A percentile compares a stretch with the other conserved stretches of the same genome.
Conservation (phyloP, 352 stramenopile species). For the Globisporangium cederbergense region DNA sequence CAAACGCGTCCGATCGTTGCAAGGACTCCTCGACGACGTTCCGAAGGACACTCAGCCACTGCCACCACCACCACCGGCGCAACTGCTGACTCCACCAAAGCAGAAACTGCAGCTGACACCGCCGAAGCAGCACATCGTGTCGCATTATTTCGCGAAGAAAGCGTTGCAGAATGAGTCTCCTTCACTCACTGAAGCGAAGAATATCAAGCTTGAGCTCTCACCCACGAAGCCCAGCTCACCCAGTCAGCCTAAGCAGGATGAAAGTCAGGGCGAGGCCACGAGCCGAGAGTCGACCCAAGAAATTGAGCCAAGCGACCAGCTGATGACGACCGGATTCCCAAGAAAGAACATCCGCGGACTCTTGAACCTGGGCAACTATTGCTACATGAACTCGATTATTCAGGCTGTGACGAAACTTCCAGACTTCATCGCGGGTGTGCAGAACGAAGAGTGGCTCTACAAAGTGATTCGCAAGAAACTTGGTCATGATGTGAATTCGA, state of each 20-base stretch:
- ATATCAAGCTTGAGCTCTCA: not conserved
- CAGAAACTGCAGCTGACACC: not conserved
- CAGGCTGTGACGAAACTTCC: slow-evolving; percentile 72
- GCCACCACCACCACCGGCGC: not conserved
- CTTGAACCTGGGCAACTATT: slow-evolving; percentile 92
- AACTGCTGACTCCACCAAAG: slow-evolving; percentile 15
- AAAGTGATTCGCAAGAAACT: slow-evolving; percentile 54
- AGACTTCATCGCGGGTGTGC: slow-evolving; percentile 49
- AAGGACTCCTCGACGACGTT: slow-evolving; percentile 71
- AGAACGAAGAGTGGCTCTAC: slow-evolving; percentile 56
- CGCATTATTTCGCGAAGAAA: slow-evolving; percentile 42
- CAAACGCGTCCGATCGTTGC: slow-evolving; percentile 77
- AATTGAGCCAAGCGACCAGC: slow-evolving; percentile 7
- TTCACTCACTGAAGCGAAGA: not conserved
- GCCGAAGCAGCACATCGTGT: slow-evolving; percentile 28
- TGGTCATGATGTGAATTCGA: slow-evolving; percentile 14
- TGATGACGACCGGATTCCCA: not conserved
- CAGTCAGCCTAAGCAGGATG: slow-evolving; percentile 2
- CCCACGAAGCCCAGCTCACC: not conserved
- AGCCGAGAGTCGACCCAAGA: slow-evolving; percentile 19
- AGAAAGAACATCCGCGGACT: slow-evolving; percentile 67
- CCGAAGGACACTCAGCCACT: slow-evolving; percentile 27
- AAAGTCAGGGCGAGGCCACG: slow-evolving; percentile 5
- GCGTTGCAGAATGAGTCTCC: slow-evolving; percentile 10
- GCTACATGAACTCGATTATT: slow-evolving; percentile 94